Conservation (phyloP, 2,329 filamentous ascomycete species). For the Penicillium nordicum region DNA sequence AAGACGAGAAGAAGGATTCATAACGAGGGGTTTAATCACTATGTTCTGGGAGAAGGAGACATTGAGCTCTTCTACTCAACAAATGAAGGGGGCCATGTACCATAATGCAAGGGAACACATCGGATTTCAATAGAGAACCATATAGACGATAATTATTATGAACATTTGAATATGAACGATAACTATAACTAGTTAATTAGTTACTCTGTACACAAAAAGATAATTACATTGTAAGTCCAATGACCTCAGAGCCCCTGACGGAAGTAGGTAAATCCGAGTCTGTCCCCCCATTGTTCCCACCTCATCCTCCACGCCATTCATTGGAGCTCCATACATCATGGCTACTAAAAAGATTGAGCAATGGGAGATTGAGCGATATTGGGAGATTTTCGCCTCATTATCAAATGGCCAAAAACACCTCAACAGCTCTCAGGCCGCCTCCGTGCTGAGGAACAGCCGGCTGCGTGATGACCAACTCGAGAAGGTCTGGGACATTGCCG, state of each 20-base stretch:
- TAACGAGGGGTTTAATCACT: conserved; percentile 5
- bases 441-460: conserved; percentile 69
- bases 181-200: too few relatives aligned
- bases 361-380: conserved; percentile 73
- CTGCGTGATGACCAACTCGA: conserved; percentile 83
- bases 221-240: conserved; percentile 3
- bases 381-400: conserved; percentile 73
- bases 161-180: not conserved
- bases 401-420: conserved; percentile 62
- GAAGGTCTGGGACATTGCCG: conserved; percentile 92
- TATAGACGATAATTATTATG: not conserved
- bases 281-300: conserved; percentile 13
- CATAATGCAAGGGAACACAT: not conserved
- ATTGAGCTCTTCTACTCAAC: not conserved
- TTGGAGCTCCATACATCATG: conserved; percentile 28
- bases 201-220: not conserved
- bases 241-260: conserved; percentile 27
- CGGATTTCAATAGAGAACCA: not conserved
- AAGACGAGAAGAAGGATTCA: conserved; percentile 25
- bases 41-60: not conserved
- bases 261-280: conserved; percentile 22
- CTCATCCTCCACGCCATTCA: conserved; percentile 10
- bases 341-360: conserved; percentile 59
- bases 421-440: conserved; percentile 66
- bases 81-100: not conserved